These are phyloP conservation scores for Nitzschia putrida DNA, from an alignment of 108 stramenopile species.

Conservation along the genomic window DNA sequence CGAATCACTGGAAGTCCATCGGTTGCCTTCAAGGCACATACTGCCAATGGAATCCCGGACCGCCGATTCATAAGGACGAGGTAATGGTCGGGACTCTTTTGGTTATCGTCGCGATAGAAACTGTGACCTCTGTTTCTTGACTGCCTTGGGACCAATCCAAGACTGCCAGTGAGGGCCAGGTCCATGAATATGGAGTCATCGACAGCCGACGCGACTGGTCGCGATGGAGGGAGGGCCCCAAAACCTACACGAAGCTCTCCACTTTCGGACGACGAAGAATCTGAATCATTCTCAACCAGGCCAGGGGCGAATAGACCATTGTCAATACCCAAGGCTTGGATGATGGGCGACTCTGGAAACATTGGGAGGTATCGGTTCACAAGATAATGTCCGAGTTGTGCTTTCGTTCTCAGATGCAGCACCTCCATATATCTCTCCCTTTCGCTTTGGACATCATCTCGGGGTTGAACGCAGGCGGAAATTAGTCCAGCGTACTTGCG, in stretches of 20 bases:
- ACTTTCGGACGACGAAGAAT: neutral
- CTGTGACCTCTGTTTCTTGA: neutral
- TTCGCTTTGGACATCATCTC: neutral
- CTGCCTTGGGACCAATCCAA: conserved; percentile 18
- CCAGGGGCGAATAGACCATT: neutral
- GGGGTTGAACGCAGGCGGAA: conserved; percentile 3
- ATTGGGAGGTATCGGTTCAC: conserved; percentile 7
- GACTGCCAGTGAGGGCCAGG: conserved; percentile 22
- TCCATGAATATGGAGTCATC: conserved; percentile 24
- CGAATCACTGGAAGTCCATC: conserved; percentile 26
- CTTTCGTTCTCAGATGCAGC: conserved; percentile 24
- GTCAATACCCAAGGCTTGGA: neutral
- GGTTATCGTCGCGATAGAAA: neutral
- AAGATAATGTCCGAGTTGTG: conserved; percentile 15
- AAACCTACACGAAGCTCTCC: neutral
- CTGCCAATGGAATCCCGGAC: conserved; percentile 31
- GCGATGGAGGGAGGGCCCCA: conserved; percentile 10
- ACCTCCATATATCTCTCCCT: conserved; percentile 20
- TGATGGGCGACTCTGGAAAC: conserved; percentile 6
- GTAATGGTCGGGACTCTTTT: conserved; percentile 30
- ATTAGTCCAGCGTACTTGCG: conserved; percentile 5
- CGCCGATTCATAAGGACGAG: conserved; percentile 31
- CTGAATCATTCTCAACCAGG: conserved; percentile 2
- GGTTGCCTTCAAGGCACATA: conserved; percentile 27
- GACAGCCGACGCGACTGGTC: neutral